Percentiles rank a stretch among this genome's conserved stretches.
These are phyloP conservation scores for Vigna trinervia DNA, from an alignment of 306 rosid genomes.

Conservation along the genomic window DNA sequence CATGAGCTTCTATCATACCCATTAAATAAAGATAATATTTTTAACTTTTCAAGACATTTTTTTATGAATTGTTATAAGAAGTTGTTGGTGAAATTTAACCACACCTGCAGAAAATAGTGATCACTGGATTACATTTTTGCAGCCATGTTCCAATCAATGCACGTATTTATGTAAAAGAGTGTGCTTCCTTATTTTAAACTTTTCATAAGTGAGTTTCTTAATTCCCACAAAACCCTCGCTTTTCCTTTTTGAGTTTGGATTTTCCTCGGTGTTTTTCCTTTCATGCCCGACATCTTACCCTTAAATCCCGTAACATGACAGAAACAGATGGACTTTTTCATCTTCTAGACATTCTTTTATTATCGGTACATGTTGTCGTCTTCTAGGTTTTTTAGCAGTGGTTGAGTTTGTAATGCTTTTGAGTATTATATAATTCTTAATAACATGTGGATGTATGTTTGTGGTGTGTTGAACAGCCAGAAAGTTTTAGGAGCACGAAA, in stretches of 20 bases:
- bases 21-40: too few species aligned
- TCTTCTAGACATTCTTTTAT: background rate
- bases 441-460: background rate
- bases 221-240: slow-evolving; percentile 1
- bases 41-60: too few species aligned
- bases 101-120: background rate
- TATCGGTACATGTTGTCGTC: background rate
- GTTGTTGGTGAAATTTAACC: background rate
- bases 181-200: background rate
- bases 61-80: background rate
- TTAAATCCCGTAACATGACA: slow-evolving; percentile 26
- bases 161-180: slow-evolving; percentile 13
- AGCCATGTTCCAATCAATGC: background rate
- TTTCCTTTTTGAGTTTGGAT: background rate
- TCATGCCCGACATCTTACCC: background rate
- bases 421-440: background rate
- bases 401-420: background rate
- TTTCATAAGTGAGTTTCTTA: background rate
- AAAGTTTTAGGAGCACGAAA: slow-evolving; percentile 75
- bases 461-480: slow-evolving; percentile 58
- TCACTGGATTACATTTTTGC: background rate
- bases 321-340: background rate
- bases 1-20: background rate
- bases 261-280: slow-evolving; percentile 2
- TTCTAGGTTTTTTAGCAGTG: background rate